phyloP scores from a whole-genome alignment of 768 basidiomycete genomes.

The Rhizopogon vinicolor region DNA sequence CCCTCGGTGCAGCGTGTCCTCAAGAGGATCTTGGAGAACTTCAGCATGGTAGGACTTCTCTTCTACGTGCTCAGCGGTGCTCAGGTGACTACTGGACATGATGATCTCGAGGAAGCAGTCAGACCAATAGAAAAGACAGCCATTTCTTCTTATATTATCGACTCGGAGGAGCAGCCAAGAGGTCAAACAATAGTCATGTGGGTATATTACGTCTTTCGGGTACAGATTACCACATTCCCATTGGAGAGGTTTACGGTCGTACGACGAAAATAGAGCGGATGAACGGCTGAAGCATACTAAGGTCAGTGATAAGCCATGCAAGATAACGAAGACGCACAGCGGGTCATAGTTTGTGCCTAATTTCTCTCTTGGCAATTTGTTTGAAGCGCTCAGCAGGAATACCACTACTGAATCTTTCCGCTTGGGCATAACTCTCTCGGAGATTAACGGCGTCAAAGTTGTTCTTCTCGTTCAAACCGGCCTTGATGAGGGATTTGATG shows the following conservation, averaged over 20 bases:
- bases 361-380: conserved; percentile 57
- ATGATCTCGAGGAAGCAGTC: background rate
- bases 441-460: conserved; percentile 60
- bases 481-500: conserved; percentile 49
- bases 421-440: conserved; percentile 69
- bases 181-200: background rate
- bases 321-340: background rate
- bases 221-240: background rate
- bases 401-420: conserved; percentile 58
- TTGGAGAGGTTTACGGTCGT: background rate
- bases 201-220: background rate
- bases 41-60: conserved; percentile 21
- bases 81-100: background rate
- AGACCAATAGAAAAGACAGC: background rate
- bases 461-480: conserved; percentile 57
- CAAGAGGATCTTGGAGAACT: conserved; percentile 32
- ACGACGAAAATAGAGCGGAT: background rate
- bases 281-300: background rate
- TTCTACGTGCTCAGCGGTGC: background rate
- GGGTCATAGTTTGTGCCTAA: conserved; percentile 56
- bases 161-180: no score
- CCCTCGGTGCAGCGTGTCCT: conserved; percentile 44
- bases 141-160: no score
- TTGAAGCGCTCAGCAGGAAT: conserved; percentile 49
- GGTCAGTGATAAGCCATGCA: background rate